These are phyloP conservation scores for Globisporangium camurandrum DNA, from an alignment of 352 stramenopile species.

Conservation along the genomic window DNA sequence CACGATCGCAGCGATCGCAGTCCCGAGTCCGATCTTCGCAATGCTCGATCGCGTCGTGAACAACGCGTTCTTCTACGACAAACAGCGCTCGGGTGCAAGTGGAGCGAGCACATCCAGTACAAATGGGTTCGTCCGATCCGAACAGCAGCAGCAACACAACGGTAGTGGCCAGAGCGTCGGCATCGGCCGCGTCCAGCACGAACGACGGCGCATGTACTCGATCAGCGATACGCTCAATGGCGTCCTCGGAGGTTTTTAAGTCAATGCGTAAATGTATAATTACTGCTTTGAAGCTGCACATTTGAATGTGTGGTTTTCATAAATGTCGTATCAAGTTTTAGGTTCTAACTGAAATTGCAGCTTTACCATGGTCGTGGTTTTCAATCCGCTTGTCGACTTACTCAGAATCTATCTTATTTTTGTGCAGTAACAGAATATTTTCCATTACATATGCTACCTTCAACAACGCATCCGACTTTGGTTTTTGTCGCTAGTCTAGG, in stretches of 20 bases:
- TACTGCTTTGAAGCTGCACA: too few species aligned
- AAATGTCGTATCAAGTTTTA: too few species aligned
- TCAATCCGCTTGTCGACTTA: too few species aligned
- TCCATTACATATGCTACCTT: too few species aligned
- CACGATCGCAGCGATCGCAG: conserved; percentile 44
- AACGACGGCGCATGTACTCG: conserved; percentile 62
- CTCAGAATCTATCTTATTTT: too few species aligned
- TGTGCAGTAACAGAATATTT: too few species aligned
- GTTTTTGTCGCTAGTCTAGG: too few species aligned
- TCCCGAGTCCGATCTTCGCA: conserved; percentile 62
- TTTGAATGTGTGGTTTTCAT: too few species aligned
- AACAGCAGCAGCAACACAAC: conserved; percentile 1
- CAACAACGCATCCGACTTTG: too few species aligned
- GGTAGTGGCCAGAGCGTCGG: conserved; percentile 52
- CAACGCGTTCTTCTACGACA: conserved; percentile 84
- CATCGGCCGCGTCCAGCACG: conserved; percentile 61
- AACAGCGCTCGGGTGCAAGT: conserved; percentile 13
- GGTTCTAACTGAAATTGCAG: too few species aligned
- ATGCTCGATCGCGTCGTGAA: conserved; percentile 71
- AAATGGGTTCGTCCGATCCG: too few species aligned
- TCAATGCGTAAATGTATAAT: neutral
- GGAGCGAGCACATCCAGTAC: conserved; percentile 22
- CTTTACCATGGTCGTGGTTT: too few species aligned
- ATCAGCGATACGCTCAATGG: conserved; percentile 74
- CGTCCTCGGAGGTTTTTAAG: conserved; percentile 59